Evolutionary conservation across 768 basidiomycete genomes (phyloP), one percentile per base, ranked within the genome.

Genomic region (Trametes meyenii): DNA sequence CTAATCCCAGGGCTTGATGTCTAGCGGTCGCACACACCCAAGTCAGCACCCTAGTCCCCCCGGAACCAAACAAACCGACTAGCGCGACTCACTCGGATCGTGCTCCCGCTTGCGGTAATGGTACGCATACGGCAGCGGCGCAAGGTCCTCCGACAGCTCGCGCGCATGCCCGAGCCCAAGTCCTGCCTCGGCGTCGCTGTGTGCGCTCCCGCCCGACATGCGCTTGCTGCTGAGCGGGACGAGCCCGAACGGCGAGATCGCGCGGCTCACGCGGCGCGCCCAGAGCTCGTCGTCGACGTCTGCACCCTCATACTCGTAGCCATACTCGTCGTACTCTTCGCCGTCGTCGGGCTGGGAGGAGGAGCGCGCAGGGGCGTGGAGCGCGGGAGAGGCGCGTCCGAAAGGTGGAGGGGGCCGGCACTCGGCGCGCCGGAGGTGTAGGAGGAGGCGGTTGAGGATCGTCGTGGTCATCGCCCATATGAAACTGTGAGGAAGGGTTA

Each of bases 381-480:
- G 21, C 6, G 38, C 26, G 38, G 48, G 11, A 33, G 39, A 35
- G 14, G 57, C 5, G 49, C 33, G 57, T 3, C 16, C 24, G 45
- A 35, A 36, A 4, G 29, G 14, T n/a, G 14, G 6, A 26, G 38
- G n/a, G 4, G 46, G 52, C 3, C 43, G 44, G 53, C 55, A 55
- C 68, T 78, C 55, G 54, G 69, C 29, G 71, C 69, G 14, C 76
- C 73, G 71, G 56, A 76, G 61, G 57, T 67, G 65, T 23, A 76
- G 68, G 35, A 76, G 69, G 5, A 73, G 72, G 40, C 76, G 73
- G 61, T 71, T 73, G 49, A 75, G 68, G 35, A 76, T 54, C 1
- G 72, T 67, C 3, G 74, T 72, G 11, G 71, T 73, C 71, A 73
- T 71, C 3, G 74, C 66, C 75, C 75, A 77, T 19, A 73, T 66